phyloP scores from a whole-genome alignment of 164 flowering plant genomes.

The Houttuynia cordata region DNA sequence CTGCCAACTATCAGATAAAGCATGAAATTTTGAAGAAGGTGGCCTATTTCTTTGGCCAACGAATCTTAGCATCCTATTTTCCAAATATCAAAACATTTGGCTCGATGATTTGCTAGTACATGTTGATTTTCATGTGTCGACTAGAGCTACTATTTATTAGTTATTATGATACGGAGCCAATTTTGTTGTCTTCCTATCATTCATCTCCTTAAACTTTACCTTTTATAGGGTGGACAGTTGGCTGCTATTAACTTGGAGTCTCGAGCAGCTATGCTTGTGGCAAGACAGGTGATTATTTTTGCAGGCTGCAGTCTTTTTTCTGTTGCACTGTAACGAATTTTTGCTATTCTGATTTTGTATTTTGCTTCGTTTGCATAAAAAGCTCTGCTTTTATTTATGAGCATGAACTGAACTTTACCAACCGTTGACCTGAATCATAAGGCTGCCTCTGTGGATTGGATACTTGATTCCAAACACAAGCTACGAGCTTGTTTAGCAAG shows the following conservation, averaged over 20 bases:
- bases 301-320: no score
- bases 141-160: no score
- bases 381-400: no score
- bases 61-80: no score
- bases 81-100: background rate
- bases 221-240: slow-evolving; percentile 68
- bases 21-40: slow-evolving; percentile 63
- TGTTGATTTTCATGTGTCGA: no score
- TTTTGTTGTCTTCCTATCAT: background rate
- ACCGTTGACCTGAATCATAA: no score
- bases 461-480: no score
- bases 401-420: background rate
- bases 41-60: no score
- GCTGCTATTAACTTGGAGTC: slow-evolving; percentile 69
- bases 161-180: background rate
- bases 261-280: slow-evolving; percentile 64
- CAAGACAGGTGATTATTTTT: slow-evolving; percentile 39
- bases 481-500: no score
- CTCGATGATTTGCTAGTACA: background rate
- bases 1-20: slow-evolving; percentile 75
- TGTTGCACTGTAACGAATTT: no score
- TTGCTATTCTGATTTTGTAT: background rate
- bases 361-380: background rate
- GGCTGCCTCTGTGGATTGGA: no score
- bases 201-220: background rate